Conservation (phyloP, 495 filamentous ascomycete species). For the Tuber brumale region DNA sequence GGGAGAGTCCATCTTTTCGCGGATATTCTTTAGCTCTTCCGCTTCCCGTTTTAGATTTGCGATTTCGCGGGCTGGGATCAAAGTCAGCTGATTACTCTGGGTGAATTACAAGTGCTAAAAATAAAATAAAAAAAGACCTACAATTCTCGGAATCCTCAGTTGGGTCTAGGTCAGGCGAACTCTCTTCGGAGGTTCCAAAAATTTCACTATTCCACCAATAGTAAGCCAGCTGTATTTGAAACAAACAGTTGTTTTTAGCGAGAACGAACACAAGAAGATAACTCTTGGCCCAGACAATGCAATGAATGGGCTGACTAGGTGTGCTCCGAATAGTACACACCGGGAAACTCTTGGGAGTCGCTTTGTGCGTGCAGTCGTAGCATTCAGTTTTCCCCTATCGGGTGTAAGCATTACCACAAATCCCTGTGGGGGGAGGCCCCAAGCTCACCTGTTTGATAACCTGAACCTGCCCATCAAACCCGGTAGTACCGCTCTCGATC, state of each 20-base stretch:
- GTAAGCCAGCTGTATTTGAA: slow-evolving; percentile 23
- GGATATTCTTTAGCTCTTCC: slow-evolving; percentile 71
- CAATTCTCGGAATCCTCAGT: slow-evolving; percentile 75
- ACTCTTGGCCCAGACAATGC: slow-evolving; percentile 99
- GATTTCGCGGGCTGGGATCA: slow-evolving; percentile 63
- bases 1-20: slow-evolving; percentile 70
- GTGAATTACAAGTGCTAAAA: neutral
- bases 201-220: slow-evolving; percentile 56
- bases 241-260: slow-evolving; percentile 25
- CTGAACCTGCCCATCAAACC: slow-evolving; percentile 96
- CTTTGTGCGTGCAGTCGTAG: slow-evolving; percentile 89
- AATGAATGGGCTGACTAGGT: slow-evolving; percentile 91
- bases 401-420: slow-evolving; percentile 20
- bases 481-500: slow-evolving; percentile 94
- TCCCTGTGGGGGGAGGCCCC: slow-evolving; percentile 5
- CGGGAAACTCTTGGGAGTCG: slow-evolving; percentile 80
- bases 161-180: slow-evolving; percentile 66
- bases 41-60: slow-evolving; percentile 77
- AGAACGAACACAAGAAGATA: slow-evolving; percentile 72
- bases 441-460: slow-evolving; percentile 72
- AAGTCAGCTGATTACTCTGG: neutral
- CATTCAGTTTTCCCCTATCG: slow-evolving; percentile 77
- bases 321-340: slow-evolving; percentile 96
- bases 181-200: slow-evolving; percentile 85
- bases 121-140: slow-evolving; percentile 36